A percentile compares a stretch with the other conserved stretches of the same genome.
Conservation (phyloP, 257 asterid genomes). For the Parsonsia alboflavescens region DNA sequence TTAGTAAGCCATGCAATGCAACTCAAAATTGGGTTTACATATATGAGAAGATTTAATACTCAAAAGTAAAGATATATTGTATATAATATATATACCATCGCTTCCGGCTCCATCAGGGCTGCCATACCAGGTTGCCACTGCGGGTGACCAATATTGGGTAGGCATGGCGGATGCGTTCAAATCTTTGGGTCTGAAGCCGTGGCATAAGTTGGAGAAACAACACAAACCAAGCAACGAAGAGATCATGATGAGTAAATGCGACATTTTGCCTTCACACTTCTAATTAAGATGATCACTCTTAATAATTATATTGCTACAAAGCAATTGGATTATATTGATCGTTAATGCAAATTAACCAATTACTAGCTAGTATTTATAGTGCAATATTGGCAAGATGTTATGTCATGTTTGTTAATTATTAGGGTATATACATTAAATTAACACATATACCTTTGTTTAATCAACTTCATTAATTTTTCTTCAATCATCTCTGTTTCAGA, state of each 20-base stretch:
- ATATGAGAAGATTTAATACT: not conserved
- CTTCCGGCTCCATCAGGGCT: slow-evolving; percentile 69
- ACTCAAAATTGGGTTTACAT: too few relatives aligned
- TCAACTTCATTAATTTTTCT: too few relatives aligned
- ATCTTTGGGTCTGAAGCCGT: slow-evolving; percentile 27
- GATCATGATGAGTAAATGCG: slow-evolving; percentile 11
- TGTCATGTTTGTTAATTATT: too few relatives aligned
- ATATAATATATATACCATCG: too few relatives aligned
- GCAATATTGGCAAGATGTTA: too few relatives aligned
- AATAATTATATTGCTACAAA: not conserved
- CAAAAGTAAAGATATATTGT: too few relatives aligned
- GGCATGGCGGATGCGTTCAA: slow-evolving; percentile 30
- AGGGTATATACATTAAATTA: too few relatives aligned
- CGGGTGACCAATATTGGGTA: slow-evolving; percentile 38
- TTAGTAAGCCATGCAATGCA: too few relatives aligned
- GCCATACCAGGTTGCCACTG: slow-evolving; percentile 78
- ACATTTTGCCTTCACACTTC: not conserved
- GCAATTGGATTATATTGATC: not conserved
- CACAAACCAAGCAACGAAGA: slow-evolving; percentile 13
- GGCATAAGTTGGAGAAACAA: slow-evolving; percentile 24
- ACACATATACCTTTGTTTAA: too few relatives aligned
- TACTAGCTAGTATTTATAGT: too few relatives aligned
- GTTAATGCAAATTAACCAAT: not conserved
- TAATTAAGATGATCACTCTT: too few relatives aligned
- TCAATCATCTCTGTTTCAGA: too few relatives aligned